These are phyloP conservation scores for Spinacia oleracea DNA, from an alignment of 179 eudicot genomes.

Conservation along the genomic window DNA sequence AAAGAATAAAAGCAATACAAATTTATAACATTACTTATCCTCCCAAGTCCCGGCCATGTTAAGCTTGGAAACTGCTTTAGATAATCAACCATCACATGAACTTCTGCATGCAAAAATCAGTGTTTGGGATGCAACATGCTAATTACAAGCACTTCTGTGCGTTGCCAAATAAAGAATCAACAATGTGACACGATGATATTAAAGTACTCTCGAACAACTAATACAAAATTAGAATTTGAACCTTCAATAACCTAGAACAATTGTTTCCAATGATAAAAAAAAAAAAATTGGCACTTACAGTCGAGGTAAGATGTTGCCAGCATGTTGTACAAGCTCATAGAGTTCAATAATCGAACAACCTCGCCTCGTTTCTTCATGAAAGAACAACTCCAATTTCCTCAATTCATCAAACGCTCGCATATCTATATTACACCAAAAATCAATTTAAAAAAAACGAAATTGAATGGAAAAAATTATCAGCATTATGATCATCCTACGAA, in stretches of 20 bases:
- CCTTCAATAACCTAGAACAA: background rate
- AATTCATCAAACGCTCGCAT: constrained; percentile 99
- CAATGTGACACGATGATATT: background rate
- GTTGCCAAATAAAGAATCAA: background rate
- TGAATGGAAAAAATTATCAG: background rate
- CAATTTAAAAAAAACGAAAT: background rate
- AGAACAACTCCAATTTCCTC: constrained; percentile 85
- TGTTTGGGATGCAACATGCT: background rate
- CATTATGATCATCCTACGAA: constrained; percentile 8
- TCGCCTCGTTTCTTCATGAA: constrained; percentile 73
- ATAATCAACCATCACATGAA: background rate
- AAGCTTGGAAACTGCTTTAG: background rate
- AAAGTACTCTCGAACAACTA: background rate
- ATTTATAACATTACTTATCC: background rate
- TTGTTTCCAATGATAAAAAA: background rate
- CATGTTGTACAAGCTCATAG: constrained; percentile 96
- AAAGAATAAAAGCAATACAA: background rate
- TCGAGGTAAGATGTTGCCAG: constrained; percentile 95
- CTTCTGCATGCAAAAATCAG: background rate
- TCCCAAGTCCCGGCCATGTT: background rate
- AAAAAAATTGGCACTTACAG: constrained; percentile 49
- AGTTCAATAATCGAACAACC: constrained; percentile 85
- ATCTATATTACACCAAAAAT: constrained; percentile 44
- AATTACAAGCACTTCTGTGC: background rate
- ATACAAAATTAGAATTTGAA: background rate